These are phyloP conservation scores for Colletotrichum orbiculare DNA, from an alignment of 2,329 filamentous ascomycete species.

Conservation along the genomic window DNA sequence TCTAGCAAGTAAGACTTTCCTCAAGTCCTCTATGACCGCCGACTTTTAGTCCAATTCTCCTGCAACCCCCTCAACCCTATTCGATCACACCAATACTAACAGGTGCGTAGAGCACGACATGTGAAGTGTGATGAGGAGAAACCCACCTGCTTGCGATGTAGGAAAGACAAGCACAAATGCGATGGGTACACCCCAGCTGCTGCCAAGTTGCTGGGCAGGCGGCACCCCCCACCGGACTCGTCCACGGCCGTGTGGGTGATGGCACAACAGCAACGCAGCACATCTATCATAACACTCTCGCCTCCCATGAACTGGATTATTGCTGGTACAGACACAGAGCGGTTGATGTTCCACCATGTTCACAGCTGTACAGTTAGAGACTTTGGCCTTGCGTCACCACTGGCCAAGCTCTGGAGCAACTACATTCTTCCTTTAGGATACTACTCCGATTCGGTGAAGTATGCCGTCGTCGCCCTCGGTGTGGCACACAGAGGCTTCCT, in stretches of 20 bases:
- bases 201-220: not conserved
- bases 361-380: constrained; percentile 28
- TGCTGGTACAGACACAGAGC: constrained; percentile 13
- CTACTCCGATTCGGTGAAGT: constrained; percentile 30
- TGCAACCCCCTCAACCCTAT: too few relatives aligned
- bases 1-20: constrained; percentile 31
- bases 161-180: constrained; percentile 28
- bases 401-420: constrained; percentile 30
- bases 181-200: constrained; percentile 31
- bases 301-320: constrained; percentile 25
- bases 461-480: constrained; percentile 28
- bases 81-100: constrained; percentile 1
- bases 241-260: not conserved
- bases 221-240: not conserved
- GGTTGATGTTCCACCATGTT: constrained; percentile 30
- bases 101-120: constrained; percentile 24
- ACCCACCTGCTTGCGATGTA: constrained; percentile 34
- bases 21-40: not conserved
- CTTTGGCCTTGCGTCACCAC: constrained; percentile 16
- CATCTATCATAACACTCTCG: constrained; percentile 13
- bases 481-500: constrained; percentile 21
- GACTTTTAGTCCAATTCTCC: too few relatives aligned
- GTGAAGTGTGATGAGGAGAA: constrained; percentile 39
- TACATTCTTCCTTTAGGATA: constrained; percentile 26
- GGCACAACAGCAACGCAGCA: not conserved